Evolutionary conservation across 306 rosid species (phyloP), one percentile per base, ranked within the genome.

Genomic region (Dryas drummondii): DNA sequence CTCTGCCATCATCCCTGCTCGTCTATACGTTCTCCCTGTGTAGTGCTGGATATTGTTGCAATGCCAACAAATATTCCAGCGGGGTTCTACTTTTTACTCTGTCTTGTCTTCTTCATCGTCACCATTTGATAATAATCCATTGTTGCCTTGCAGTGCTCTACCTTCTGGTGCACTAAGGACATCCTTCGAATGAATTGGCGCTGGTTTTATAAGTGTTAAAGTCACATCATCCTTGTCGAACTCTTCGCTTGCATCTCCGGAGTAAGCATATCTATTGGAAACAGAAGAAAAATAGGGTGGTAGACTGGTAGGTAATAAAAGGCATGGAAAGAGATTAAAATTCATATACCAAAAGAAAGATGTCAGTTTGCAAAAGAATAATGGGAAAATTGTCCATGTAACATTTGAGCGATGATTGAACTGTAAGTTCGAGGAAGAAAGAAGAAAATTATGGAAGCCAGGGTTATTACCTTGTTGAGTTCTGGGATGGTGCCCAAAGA

Each of bases 401-500:
- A 44, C 55, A 41, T 51, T 51, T 74, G 14, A 13, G 12, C n/a
- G 41, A 62, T 5, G 49, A 63, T 17, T 9, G 3, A 12, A 63
- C 32, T 40, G 16, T 7, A 48, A 32, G 19, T 17, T 6, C 26
- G 56, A 57, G 63, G 68, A 56, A 58, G 80, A 22, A 56, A 40
- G 22, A 52, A 16, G 44, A 47, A 17, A 48, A 26, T 5, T 55
- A 10, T 13, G 12, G 71, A 64, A 62, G 19, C 61, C 62, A 16
- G 45, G 19, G 9, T 22, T 68, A 73, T 78, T 86, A 92, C 99
- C 99, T 77, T 71, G 86, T 87, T 73, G 99, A 92, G 79, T 77
- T 92, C 87, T 90, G 97, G 49, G 98, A 93, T 67, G 98, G 98
- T 61, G 98, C 97, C 98, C 98, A 93, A 42, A 93, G 93, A 79